phyloP scores from a whole-genome alignment of 306 rosid species.

The Prunus padus region DNA sequence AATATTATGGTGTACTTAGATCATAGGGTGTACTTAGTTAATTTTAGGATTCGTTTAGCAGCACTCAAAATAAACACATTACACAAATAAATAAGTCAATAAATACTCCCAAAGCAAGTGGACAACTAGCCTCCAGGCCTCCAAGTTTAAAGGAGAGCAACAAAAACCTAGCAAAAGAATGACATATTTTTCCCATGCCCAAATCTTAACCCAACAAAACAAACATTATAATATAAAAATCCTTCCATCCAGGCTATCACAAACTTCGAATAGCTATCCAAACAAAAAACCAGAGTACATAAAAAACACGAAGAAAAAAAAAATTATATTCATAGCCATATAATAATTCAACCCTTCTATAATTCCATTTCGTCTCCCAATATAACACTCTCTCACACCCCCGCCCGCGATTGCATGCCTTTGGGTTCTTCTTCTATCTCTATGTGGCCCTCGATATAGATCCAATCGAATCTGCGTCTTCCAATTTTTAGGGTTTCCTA shows the following conservation, averaged over 20 bases:
- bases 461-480: constrained; percentile 36
- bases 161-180: neutral
- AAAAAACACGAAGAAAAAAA: neutral
- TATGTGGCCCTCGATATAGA: constrained; percentile 37
- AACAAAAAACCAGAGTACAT: neutral
- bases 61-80: no score
- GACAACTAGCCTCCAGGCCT: constrained; percentile 28
- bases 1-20: no score
- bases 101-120: constrained; percentile 18
- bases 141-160: constrained; percentile 46
- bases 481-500: constrained; percentile 55
- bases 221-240: neutral
- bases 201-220: neutral
- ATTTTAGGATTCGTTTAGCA: no score
- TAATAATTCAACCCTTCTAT: constrained; percentile 17
- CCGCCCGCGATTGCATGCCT: constrained; percentile 62
- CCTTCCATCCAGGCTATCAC: neutral
- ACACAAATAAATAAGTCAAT: no score
- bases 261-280: neutral
- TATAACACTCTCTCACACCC: constrained; percentile 23
- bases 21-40: no score
- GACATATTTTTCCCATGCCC: neutral
- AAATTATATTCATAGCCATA: neutral
- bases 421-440: constrained; percentile 22
- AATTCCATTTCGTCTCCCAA: constrained; percentile 18